A percentile compares a stretch with the other conserved stretches of the same genome.
Evolutionary conservation across 176 grass and related monocot species (phyloP).

Genomic region (Elymus sibiricus): DNA sequence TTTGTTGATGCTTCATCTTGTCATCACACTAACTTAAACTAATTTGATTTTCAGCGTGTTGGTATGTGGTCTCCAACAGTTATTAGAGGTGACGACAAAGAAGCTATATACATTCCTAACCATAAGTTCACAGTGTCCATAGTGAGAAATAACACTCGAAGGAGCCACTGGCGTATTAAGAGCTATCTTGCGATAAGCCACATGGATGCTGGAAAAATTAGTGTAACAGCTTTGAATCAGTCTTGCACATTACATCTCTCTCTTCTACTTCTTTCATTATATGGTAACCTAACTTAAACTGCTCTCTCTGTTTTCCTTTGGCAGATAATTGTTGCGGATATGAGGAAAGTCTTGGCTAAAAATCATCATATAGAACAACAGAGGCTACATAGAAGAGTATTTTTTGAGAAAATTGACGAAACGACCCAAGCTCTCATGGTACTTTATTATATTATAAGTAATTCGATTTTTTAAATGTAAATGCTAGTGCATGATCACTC

Average conservation of each 20-base stretch:
- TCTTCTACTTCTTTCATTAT: neutral
- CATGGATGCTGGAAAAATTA: constrained; percentile 97
- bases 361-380: constrained; percentile 90
- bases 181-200: constrained; percentile 94
- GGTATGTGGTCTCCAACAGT: constrained; percentile 96
- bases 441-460: constrained; percentile 15
- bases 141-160: constrained; percentile 83
- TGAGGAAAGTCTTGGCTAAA: constrained; percentile 95
- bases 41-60: constrained; percentile 77
- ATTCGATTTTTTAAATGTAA: constrained; percentile 24
- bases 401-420: constrained; percentile 88
- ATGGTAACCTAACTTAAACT: constrained; percentile 21
- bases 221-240: constrained; percentile 38
- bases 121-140: constrained; percentile 98
- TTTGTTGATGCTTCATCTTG: neutral
- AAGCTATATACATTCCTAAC: constrained; percentile 95
- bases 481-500: neutral
- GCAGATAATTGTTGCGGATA: constrained; percentile 93
- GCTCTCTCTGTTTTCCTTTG: constrained; percentile 19
- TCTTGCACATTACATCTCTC: neutral
- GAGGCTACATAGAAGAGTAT: constrained; percentile 89
- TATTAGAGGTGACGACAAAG: constrained; percentile 94
- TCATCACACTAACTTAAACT: constrained; percentile 10
- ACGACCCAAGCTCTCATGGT: constrained; percentile 95
- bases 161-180: constrained; percentile 97